Evolutionary conservation across 352 stramenopile species (phyloP), one percentile per base, ranked within the genome.

Genomic region (Globisporangium paroecandrum): DNA sequence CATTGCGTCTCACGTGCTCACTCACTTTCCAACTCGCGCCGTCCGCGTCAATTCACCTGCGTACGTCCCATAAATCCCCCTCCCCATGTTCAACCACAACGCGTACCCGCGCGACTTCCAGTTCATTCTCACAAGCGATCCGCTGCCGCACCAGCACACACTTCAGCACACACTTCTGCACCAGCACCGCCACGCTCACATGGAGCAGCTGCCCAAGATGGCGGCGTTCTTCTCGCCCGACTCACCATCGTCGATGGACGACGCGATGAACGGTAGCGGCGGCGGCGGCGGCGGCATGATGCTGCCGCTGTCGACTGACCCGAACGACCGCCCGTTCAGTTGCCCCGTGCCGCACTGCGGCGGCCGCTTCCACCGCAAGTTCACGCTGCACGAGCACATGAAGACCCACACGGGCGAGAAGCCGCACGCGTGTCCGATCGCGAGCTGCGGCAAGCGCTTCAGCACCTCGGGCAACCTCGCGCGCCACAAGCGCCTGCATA

Each of bases 401-500:
- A 91, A 91, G 75, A 93, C 83, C 51, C 85, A 93, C 76, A 91
- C 83, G 59, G 85, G 85, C 18, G 83, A 91, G 71, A 81, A 90
- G 65, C 83, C 85, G 4, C 81, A 91, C 62, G 56, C 76, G 29
- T 91, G 84, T 54, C 78, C 82, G 22, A 69, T 82, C n/a, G 56
- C 59, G 15, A 72, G 66, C 32, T 94, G 86, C 65, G 71, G 72
- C 65, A 90, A 90, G 76, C 77, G 78, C 5, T 94, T 93, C 41
- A 90, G 75, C 61, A 91, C 82, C 18, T 89, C 82, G 0, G 82
- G 85, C n/a, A 93, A 91, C 65, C 66, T 91, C 29, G 77, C 83
- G n/a, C 77, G 82, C 32, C 83, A 90, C 72, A 77, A 81, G 53
- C 83, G 84, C 34, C 69, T 89, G 25, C 85, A 93, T 70, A 67